These are phyloP conservation scores for Cyclotella sp. DNA, from an alignment of 108 stramenopile genomes.

Conservation along the genomic window DNA sequence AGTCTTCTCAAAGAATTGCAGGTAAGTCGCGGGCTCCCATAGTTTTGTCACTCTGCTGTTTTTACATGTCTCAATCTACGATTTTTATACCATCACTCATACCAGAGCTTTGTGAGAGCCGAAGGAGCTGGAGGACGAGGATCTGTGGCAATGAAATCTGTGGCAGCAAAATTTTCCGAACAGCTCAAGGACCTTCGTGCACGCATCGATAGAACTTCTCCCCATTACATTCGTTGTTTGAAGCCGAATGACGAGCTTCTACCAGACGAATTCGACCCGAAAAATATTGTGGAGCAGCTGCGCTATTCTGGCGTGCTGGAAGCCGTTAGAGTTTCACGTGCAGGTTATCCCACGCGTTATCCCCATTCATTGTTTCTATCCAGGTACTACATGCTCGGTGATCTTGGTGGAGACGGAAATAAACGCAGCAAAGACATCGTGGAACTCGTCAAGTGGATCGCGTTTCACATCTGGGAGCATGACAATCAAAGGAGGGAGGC, in stretches of 20 bases:
- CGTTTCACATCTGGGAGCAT: conserved; percentile 48
- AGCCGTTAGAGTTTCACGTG: conserved; percentile 68
- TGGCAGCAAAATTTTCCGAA: conserved; percentile 82
- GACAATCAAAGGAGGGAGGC: conserved; percentile 36
- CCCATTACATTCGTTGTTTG: conserved; percentile 91
- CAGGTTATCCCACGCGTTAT: conserved; percentile 50
- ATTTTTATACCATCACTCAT: conserved; percentile 1
- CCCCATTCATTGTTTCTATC: conserved; percentile 42
- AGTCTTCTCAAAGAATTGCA: conserved; percentile 59
- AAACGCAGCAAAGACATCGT: conserved; percentile 49
- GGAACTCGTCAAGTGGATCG: conserved; percentile 40
- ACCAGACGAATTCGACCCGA: conserved; percentile 82
- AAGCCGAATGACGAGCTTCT: conserved; percentile 85
- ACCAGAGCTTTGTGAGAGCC: conserved; percentile 47
- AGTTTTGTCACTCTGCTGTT: conserved; percentile 33
- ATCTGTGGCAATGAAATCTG: conserved; percentile 66
- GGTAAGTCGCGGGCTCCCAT: conserved; percentile 22
- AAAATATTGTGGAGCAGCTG: conserved; percentile 91
- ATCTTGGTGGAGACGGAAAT: conserved; percentile 42
- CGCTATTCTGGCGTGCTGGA: conserved; percentile 97
- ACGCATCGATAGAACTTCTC: conserved; percentile 71
- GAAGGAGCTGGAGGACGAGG: conserved; percentile 71
- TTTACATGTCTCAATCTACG: background rate
- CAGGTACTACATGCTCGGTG: conserved; percentile 52
- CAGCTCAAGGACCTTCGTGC: conserved; percentile 78